Percentiles rank a stretch among this genome's conserved stretches.
Conservation (phyloP, 495 filamentous ascomycete species). For the Cladorrhinum samala region DNA sequence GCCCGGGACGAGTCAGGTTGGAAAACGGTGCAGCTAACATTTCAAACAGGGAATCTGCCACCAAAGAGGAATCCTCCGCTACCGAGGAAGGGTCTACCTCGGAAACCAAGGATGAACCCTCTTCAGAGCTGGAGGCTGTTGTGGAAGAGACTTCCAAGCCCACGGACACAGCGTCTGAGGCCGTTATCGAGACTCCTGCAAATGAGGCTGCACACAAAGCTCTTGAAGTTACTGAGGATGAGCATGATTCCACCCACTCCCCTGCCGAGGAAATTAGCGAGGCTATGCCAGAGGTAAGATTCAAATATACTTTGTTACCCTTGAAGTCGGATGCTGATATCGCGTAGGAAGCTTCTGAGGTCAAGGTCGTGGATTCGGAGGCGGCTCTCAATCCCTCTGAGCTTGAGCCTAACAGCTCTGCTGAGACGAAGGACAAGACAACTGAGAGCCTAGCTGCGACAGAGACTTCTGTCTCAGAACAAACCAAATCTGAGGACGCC, state of each 20-base stretch:
- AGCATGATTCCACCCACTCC: conserved; percentile 9
- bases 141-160: conserved; percentile 10
- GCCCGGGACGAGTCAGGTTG: too few relatives aligned
- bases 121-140: too few relatives aligned
- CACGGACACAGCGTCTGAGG: conserved; percentile 1
- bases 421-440: not conserved
- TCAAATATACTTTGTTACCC: not conserved
- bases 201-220: conserved; percentile 1
- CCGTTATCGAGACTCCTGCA: conserved; percentile 5
- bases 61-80: not conserved
- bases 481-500: not conserved
- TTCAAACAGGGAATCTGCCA: too few relatives aligned
- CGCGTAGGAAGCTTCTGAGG: not conserved
- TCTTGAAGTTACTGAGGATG: not conserved
- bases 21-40: too few relatives aligned
- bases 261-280: not conserved
- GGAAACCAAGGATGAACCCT: conserved; percentile 6
- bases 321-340: too few relatives aligned
- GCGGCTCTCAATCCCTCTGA: not conserved
- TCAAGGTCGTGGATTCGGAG: not conserved
- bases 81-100: not conserved
- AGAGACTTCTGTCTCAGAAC: not conserved
- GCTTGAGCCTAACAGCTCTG: not conserved
- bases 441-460: not conserved
- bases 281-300: not conserved